Conservation (phyloP, 1,284 basidiomycete genomes). For the Microbotryum scabiosae region DNA sequence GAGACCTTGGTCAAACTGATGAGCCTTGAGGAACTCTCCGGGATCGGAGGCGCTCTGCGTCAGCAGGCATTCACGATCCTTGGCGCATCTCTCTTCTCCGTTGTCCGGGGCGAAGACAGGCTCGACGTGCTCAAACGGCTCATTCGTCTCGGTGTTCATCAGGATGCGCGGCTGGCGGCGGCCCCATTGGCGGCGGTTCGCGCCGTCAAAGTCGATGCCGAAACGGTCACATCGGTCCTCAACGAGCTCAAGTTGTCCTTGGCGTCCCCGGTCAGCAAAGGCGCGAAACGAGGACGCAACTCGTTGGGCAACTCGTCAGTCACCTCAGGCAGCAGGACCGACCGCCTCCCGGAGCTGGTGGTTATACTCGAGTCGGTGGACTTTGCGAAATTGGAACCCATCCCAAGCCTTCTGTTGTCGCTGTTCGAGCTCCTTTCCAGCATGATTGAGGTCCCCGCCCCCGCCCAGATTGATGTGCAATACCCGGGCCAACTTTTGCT, state of each 20-base stretch:
- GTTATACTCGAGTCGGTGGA: slow-evolving; percentile 28
- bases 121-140: slow-evolving; percentile 24
- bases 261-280: slow-evolving; percentile 14
- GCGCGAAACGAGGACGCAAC: slow-evolving; percentile 23
- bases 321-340: slow-evolving; percentile 4
- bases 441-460: slow-evolving; percentile 23
- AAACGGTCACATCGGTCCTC: slow-evolving; percentile 26
- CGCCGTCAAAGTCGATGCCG: slow-evolving; percentile 13
- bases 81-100: slow-evolving; percentile 8
- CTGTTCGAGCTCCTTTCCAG: slow-evolving; percentile 27
- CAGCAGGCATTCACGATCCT: slow-evolving; percentile 14
- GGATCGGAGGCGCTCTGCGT: slow-evolving; percentile 15
- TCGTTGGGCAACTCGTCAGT: slow-evolving; percentile 12
- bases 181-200: slow-evolving; percentile 21
- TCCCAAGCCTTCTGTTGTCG: slow-evolving; percentile 20
- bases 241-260: slow-evolving; percentile 14
- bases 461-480: slow-evolving; percentile 20
- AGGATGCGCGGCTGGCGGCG: slow-evolving; percentile 15
- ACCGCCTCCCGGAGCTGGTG: slow-evolving; percentile 28
- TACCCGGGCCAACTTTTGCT: slow-evolving; percentile 30
- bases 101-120: slow-evolving; percentile 17
- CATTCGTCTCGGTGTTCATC: slow-evolving; percentile 13
- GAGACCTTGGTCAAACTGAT: slow-evolving; percentile 9
- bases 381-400: slow-evolving; percentile 10
- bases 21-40: slow-evolving; percentile 4